Evolutionary conservation across 345 rosid species (phyloP).

Genomic region (Sonneratia caseolaris): DNA sequence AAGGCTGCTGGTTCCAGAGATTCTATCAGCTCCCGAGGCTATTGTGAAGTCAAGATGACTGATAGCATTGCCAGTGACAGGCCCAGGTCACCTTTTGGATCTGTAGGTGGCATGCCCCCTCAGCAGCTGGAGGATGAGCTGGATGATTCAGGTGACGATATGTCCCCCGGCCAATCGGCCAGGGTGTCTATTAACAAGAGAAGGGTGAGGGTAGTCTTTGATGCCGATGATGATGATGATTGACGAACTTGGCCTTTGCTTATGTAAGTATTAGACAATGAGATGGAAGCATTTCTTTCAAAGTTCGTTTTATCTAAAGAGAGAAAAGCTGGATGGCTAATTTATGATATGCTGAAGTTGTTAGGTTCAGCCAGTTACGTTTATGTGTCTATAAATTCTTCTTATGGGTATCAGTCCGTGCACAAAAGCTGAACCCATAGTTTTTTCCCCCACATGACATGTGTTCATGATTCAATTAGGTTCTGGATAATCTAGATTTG

Average conservation of each 20-base stretch:
- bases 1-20: slow-evolving; percentile 11
- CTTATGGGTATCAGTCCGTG: too few relatives aligned
- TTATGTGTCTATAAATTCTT: too few relatives aligned
- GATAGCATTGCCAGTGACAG: slow-evolving; percentile 7
- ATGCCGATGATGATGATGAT: slow-evolving; percentile 55
- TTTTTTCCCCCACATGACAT: too few relatives aligned
- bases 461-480: too few relatives aligned
- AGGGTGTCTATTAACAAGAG: slow-evolving; percentile 33
- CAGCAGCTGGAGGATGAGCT: slow-evolving; percentile 31
- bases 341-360: too few relatives aligned
- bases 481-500: too few relatives aligned
- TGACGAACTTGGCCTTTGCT: slow-evolving; percentile 1
- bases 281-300: too few relatives aligned
- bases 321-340: too few relatives aligned
- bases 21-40: slow-evolving; percentile 15
- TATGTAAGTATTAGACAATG: too few relatives aligned
- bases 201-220: slow-evolving; percentile 54
- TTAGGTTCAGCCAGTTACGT: too few relatives aligned
- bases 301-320: too few relatives aligned
- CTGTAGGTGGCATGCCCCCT: slow-evolving; percentile 13
- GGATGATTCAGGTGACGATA: slow-evolving; percentile 35
- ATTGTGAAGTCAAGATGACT: slow-evolving; percentile 19
- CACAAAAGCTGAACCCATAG: too few relatives aligned
- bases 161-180: slow-evolving; percentile 7
- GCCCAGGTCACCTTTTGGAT: slow-evolving; percentile 11